Base-by-base conservation (phyloP, 768 basidiomycete species). In the Phlebiopsis gigantea region DNA sequence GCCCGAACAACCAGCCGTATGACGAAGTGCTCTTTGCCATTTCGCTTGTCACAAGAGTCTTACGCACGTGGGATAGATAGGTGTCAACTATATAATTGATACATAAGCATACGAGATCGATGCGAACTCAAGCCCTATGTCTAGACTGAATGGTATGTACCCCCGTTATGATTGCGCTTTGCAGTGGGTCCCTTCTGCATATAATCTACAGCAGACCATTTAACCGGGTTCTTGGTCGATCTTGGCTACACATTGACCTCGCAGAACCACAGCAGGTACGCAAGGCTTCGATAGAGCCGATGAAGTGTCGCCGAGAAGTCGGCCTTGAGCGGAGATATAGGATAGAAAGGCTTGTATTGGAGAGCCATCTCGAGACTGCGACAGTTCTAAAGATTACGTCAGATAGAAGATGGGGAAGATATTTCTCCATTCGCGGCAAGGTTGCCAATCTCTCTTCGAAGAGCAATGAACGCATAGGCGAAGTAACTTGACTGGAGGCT, bases 251-350 rank as follows among this genome's bases (percentile, higher is more conserved):
- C 39, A 68, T 69, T 69, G 68, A 69, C 68, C 68, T 67, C 66
- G 41, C 45, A 55, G n/a, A 57, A 60, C 62, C 65, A 60, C 60
- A 21, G 56, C 53, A 62, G 59, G 62, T 63, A 58, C 28, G 52
- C 59, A 61, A 67, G 65, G 68, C 68, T 69, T 69, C 68, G 68
- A 69, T 60, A 65, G 66, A 66, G 68, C 68, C 68, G 63, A 30
- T 28, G 15, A 10, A 39, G 41, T 30, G 10, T 19, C n/a, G n/a
- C n/a, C n/a, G n/a, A n/a, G n/a, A n/a, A n/a, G n/a, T n/a, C n/a
- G n/a, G n/a, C n/a, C 50, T 41, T 26, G 17, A 41, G 19, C 8
- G 15, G 17, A 24, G 6, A 2, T 39, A 24, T 48, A 48, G 9
- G 3, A 48, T n/a, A 6, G n/a, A n/a, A n/a, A n/a, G n/a, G n/a